Evolutionary conservation across 169 alveolate genomes (phyloP).

Genomic region (Theileria orientalis): DNA sequence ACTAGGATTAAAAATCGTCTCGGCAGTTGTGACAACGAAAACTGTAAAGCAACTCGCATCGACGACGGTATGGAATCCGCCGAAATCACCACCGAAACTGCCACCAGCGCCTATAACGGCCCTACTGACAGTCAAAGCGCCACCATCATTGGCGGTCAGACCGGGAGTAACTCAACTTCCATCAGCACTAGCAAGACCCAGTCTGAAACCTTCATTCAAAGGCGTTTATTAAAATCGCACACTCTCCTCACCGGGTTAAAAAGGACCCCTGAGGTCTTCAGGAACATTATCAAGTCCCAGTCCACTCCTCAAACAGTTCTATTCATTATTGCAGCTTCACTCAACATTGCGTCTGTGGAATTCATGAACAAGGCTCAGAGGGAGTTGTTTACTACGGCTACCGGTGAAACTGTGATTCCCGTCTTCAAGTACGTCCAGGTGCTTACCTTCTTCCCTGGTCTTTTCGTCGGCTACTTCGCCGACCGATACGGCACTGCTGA

Average conservation of each 20-base stretch:
- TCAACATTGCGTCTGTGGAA: slow-evolving; percentile 44
- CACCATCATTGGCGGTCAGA: too few species aligned
- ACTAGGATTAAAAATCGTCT: too few species aligned
- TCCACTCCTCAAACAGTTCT: not conserved
- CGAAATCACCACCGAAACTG: not conserved
- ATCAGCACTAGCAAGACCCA: not conserved
- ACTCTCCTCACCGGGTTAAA: not conserved
- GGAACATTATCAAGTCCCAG: not conserved
- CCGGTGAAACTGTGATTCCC: not conserved
- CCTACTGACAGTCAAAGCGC: not conserved
- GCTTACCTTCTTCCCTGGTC: slow-evolving; percentile 43
- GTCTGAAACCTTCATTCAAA: not conserved
- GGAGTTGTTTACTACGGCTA: not conserved
- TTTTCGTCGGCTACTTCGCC: slow-evolving; percentile 28
- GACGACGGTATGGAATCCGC: not conserved
- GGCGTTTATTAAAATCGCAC: too few species aligned
- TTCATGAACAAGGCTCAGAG: slow-evolving; percentile 50
- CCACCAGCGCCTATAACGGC: not conserved
- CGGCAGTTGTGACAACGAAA: not conserved
- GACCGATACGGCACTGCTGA: slow-evolving; percentile 41
- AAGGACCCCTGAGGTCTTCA: not conserved
- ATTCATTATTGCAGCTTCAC: slow-evolving; percentile 10
- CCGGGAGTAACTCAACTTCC: too few species aligned
- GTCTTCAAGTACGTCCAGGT: slow-evolving; percentile 6
- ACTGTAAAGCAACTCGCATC: not conserved